Percentiles rank a stretch among this genome's conserved stretches.
Conservation (phyloP, 2,329 filamentous ascomycete species). For the Pyrenochaeta sp. region DNA sequence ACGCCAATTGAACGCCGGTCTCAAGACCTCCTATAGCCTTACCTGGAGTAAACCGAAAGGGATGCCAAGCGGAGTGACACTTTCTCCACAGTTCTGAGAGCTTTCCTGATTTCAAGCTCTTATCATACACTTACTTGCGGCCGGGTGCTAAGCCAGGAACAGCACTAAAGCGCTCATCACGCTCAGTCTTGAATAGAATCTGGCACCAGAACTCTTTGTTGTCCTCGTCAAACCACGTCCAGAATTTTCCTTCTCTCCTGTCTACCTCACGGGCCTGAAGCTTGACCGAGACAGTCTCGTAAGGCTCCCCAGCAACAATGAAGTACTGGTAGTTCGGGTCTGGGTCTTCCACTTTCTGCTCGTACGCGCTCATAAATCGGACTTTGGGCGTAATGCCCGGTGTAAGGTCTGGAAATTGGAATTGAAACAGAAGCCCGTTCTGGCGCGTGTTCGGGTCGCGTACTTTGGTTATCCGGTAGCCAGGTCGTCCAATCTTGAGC, state of each 20-base stretch:
- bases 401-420: constrained; percentile 92
- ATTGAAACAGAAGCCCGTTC: constrained; percentile 90
- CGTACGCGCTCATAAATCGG: constrained; percentile 97
- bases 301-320: constrained; percentile 93
- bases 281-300: constrained; percentile 98
- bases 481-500: constrained; percentile 94
- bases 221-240: constrained; percentile 95
- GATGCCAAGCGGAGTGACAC: neutral
- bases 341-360: constrained; percentile 90
- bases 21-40: neutral
- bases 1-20: constrained; percentile 20
- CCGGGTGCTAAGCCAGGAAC: constrained; percentile 70
- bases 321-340: constrained; percentile 96
- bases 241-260: constrained; percentile 85
- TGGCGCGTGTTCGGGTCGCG: constrained; percentile 88
- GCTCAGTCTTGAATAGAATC: constrained; percentile 97
- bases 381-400: constrained; percentile 80
- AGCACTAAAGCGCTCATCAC: constrained; percentile 84
- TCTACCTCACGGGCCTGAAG: constrained; percentile 93
- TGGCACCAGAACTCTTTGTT: constrained; percentile 98
- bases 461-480: constrained; percentile 98
- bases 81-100: neutral
- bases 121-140: constrained; percentile 32
- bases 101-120: too few relatives aligned
- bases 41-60: neutral